Evolutionary conservation across 1,284 basidiomycete genomes (phyloP), one percentile per base, ranked within the genome.

Genomic region (Heterobasidion irregulare): DNA sequence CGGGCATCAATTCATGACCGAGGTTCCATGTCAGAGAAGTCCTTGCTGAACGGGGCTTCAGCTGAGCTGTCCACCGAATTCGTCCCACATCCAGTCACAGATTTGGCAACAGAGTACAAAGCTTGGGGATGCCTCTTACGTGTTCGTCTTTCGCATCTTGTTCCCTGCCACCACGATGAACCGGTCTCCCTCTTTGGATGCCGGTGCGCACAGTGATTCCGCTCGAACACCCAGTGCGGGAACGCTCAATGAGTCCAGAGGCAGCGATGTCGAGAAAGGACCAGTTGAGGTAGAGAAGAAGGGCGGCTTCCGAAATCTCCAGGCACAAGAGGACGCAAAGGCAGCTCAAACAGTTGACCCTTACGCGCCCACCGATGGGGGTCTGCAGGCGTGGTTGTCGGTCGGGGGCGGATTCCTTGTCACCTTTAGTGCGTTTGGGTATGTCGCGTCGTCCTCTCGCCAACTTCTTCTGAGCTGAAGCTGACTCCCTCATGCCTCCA

Each of bases 141-240:
- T 50, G 49, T 13, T 50, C n/a, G 6, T 32, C 7, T 35, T 10
- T 50, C 47, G 12, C 47, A 15, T 19, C 50, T 52, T 35, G n/a
- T n/a, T 44, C 10, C 49, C 19, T 16, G n/a, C 18, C 44, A 53
- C 52, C 32, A 41, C 63, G 61, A 32, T 13, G 19, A 18, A 32
- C n/a, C n/a, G 32, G 33, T 26, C 49, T 50, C 52, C 50, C 38
- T 83, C 83, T 65, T 59, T 74, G 33, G 75, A 79, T 15, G 68
- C 57, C 74, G 38, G 38, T 41, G 38, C n/a, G 12, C 38, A 41
- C 10, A n/a, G 12, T n/a, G 38, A 41, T 41, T 41, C 10, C n/a
- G 38, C 38, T 10, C 38, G 38, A 41, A 6, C 38, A 41, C 38
- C 10, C 2, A 41, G 38, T n/a, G 10, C 5, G 5, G 38, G 38